Evolutionary conservation across 345 rosid genomes (phyloP).

Genomic region (Viola odorata): DNA sequence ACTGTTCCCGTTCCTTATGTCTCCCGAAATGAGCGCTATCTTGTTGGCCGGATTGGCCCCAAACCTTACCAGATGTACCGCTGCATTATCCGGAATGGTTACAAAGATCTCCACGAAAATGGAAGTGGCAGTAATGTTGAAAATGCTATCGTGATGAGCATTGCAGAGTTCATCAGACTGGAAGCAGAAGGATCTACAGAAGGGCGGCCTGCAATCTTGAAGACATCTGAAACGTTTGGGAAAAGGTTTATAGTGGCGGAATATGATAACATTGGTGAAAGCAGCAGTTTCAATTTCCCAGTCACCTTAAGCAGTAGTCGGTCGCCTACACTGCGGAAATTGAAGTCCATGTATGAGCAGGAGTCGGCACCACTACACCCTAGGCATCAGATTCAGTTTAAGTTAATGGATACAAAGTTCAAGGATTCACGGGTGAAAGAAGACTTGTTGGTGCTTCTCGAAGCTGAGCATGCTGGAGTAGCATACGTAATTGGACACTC

Average conservation of each 20-base stretch:
- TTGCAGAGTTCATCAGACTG: slow-evolving; percentile 88
- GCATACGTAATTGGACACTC: slow-evolving; percentile 77
- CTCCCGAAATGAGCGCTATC: slow-evolving; percentile 74
- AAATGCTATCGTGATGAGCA: slow-evolving; percentile 75
- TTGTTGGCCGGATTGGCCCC: slow-evolving; percentile 85
- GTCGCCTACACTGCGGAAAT: slow-evolving; percentile 48
- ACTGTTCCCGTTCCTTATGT: slow-evolving; percentile 82
- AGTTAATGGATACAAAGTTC: slow-evolving; percentile 50
- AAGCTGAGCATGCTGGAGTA: slow-evolving; percentile 69
- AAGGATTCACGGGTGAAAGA: slow-evolving; percentile 59
- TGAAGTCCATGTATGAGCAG: slow-evolving; percentile 56
- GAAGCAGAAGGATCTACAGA: slow-evolving; percentile 78
- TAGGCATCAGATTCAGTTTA: slow-evolving; percentile 46
- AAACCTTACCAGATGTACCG: slow-evolving; percentile 85
- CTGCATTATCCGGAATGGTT: slow-evolving; percentile 79
- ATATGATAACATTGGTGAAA: slow-evolving; percentile 31
- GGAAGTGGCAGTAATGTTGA: slow-evolving; percentile 63
- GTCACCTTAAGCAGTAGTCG: slow-evolving; percentile 47
- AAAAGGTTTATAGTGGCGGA: slow-evolving; percentile 53
- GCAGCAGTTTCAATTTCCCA: slow-evolving; percentile 35
- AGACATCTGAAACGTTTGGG: slow-evolving; percentile 70
- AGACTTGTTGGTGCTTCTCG: slow-evolving; percentile 69
- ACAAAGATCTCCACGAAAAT: slow-evolving; percentile 66
- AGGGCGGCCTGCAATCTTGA: slow-evolving; percentile 73
- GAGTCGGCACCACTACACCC: slow-evolving; percentile 47